Conservation (phyloP, 371 early-diverging fungal genomes). For the Batkoa obscura region DNA sequence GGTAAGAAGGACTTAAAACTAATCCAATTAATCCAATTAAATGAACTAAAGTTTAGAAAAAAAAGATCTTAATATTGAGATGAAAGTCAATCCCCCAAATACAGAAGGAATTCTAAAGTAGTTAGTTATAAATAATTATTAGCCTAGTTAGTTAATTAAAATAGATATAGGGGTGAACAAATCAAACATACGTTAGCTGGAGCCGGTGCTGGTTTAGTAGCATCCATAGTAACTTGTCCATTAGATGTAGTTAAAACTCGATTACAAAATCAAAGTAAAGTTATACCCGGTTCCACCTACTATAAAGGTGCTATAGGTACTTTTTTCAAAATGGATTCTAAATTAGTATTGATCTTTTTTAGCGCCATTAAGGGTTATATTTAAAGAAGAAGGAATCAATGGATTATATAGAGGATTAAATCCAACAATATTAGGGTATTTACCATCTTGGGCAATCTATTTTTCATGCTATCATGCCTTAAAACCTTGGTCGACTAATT, state of each 20-base stretch:
- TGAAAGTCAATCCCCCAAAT: no score
- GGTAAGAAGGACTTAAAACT: no score
- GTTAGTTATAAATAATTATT: no score
- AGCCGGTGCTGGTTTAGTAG: slow-evolving; percentile 62
- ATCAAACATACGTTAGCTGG: slow-evolving; percentile 57
- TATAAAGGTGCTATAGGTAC: slow-evolving; percentile 19
- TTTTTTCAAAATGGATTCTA: slow-evolving; percentile 10
- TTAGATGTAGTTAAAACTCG: slow-evolving; percentile 90
- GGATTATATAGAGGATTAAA: slow-evolving; percentile 82
- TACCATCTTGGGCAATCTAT: slow-evolving; percentile 85
- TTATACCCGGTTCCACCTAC: slow-evolving; percentile 11
- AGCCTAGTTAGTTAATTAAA: no score
- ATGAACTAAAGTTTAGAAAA: no score
- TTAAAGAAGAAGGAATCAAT: slow-evolving; percentile 62
- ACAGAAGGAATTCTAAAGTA: no score
- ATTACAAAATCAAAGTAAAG: slow-evolving; percentile 73
- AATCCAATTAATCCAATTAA: no score
- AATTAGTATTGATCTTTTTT: no score
- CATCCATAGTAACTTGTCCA: slow-evolving; percentile 73
- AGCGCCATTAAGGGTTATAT: slow-evolving; percentile 55
- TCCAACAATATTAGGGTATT: slow-evolving; percentile 70
- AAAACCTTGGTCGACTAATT: no score
- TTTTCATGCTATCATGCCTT: slow-evolving; percentile 50
- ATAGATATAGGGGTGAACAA: no score
- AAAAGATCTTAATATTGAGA: no score